phyloP scores from a whole-genome alignment of 2,329 filamentous ascomycete species.

The Periconia sp. region DNA sequence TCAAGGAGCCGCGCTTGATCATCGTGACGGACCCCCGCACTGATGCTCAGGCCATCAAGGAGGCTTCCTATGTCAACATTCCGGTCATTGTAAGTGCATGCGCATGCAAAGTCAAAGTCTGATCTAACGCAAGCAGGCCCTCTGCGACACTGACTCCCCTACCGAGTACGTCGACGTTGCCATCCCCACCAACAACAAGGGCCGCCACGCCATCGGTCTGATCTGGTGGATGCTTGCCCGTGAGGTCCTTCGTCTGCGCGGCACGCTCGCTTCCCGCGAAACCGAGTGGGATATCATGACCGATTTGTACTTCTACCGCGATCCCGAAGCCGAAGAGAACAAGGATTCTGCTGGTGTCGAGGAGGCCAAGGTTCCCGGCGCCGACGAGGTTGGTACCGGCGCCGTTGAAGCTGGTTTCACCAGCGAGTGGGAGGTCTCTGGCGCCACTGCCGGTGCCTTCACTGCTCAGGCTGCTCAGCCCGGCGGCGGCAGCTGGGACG shows the following conservation, averaged over 20 bases:
- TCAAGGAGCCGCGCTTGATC: constrained; percentile 99
- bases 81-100: constrained; percentile 74
- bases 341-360: constrained; percentile 84
- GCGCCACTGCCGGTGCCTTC: constrained; percentile 69
- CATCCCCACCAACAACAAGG: constrained; percentile 99
- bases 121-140: constrained; percentile 59
- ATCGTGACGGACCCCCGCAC: constrained; percentile 99
- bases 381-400: constrained; percentile 81
- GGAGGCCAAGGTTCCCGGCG: constrained; percentile 83
- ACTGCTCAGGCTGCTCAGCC: constrained; percentile 58
- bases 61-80: constrained; percentile 99
- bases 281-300: constrained; percentile 99
- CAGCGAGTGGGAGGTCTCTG: constrained; percentile 84
- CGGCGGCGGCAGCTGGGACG: constrained; percentile 69
- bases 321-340: constrained; percentile 99
- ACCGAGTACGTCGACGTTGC: constrained; percentile 99
- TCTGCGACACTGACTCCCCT: constrained; percentile 98
- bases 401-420: constrained; percentile 82
- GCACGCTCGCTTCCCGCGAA: constrained; percentile 95
- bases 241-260: constrained; percentile 98
- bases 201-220: constrained; percentile 97
- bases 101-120: neutral
- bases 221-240: constrained; percentile 99
- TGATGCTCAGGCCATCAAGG: constrained; percentile 99
- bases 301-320: constrained; percentile 99